Conservation (phyloP, 2,329 filamentous ascomycete species). For the Penicillium paneum region DNA sequence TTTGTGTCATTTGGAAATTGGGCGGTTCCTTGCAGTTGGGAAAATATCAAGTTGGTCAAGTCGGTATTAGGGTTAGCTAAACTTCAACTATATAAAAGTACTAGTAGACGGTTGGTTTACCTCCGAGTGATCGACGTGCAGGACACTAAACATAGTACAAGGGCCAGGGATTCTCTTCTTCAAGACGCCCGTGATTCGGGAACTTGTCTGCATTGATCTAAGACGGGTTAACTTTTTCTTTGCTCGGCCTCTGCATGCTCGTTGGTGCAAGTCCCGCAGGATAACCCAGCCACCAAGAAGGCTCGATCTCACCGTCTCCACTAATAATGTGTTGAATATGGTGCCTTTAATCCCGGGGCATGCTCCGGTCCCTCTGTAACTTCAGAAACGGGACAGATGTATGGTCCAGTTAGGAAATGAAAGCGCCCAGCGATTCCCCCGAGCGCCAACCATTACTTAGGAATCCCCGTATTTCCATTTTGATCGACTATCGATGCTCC, state of each 20-base stretch:
- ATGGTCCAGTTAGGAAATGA: constrained; percentile 27
- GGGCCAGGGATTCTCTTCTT: background rate
- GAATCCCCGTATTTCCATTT: constrained; percentile 15
- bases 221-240: constrained; percentile 14
- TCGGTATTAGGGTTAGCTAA: background rate
- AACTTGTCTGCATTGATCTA: constrained; percentile 24
- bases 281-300: constrained; percentile 25
- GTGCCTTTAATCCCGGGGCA: constrained; percentile 17
- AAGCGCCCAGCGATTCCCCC: constrained; percentile 27
- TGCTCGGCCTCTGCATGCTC: constrained; percentile 25
- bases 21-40: constrained; percentile 2
- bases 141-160: background rate
- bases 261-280: constrained; percentile 27
- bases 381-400: constrained; percentile 11
- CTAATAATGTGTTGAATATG: constrained; percentile 28
- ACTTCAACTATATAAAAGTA: background rate
- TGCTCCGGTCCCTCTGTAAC: constrained; percentile 2
- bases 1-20: background rate
- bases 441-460: constrained; percentile 27
- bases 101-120: background rate
- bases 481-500: constrained; percentile 24
- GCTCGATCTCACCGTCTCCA: constrained; percentile 29
- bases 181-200: constrained; percentile 24
- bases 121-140: constrained; percentile 7
- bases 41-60: background rate